These are phyloP conservation scores for Pseudopithomyces maydicus DNA, from an alignment of 2,329 filamentous ascomycete species.

Conservation along the genomic window DNA sequence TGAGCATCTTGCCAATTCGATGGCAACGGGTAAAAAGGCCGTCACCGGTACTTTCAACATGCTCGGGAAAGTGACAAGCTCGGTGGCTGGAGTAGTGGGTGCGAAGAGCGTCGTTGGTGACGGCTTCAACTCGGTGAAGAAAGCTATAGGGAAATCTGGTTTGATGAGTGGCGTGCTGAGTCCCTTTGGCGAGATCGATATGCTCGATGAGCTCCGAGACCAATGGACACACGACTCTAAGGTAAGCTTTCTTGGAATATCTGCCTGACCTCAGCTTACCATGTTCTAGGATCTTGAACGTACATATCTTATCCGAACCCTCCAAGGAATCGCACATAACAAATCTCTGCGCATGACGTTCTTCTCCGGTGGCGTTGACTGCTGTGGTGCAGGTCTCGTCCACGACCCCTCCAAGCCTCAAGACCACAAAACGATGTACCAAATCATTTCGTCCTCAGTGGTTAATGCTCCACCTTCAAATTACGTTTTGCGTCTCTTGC, in stretches of 20 bases:
- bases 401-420: slow-evolving; percentile 90
- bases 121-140: slow-evolving; percentile 94
- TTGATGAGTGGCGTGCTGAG: slow-evolving; percentile 95
- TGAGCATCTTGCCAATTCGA: slow-evolving; percentile 87
- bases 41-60: slow-evolving; percentile 97
- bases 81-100: slow-evolving; percentile 92
- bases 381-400: slow-evolving; percentile 87
- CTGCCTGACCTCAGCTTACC: slow-evolving; percentile 17
- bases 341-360: slow-evolving; percentile 98
- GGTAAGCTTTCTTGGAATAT: slow-evolving; percentile 47
- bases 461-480: slow-evolving; percentile 84
- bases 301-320: slow-evolving; percentile 92
- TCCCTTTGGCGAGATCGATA: slow-evolving; percentile 94
- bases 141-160: slow-evolving; percentile 91
- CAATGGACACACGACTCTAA: slow-evolving; percentile 99
- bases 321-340: slow-evolving; percentile 93
- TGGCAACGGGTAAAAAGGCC: slow-evolving; percentile 93
- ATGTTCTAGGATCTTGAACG: slow-evolving; percentile 77
- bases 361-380: slow-evolving; percentile 89
- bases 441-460: slow-evolving; percentile 90
- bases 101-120: slow-evolving; percentile 91
- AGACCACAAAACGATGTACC: slow-evolving; percentile 99
- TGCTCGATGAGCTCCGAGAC: slow-evolving; percentile 91
- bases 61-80: slow-evolving; percentile 91
- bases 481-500: slow-evolving; percentile 92